Evolutionary conservation across 2,329 filamentous ascomycete genomes (phyloP).

Genomic region (Beauveria sp.): DNA sequence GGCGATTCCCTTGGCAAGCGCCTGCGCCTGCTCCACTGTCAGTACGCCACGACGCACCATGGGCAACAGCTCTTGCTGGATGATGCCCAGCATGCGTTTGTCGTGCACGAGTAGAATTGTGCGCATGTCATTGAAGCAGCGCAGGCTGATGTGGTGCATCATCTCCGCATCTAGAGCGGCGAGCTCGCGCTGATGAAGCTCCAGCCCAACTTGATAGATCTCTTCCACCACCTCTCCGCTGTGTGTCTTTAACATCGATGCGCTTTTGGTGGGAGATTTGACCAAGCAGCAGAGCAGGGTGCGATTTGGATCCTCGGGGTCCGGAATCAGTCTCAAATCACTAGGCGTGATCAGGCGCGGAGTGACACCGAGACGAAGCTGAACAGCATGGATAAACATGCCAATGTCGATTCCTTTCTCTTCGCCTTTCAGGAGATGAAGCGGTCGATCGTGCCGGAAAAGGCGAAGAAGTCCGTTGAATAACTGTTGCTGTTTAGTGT

Average conservation of each 20-base stretch:
- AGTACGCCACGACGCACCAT: conserved; percentile 21
- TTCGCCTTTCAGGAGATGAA: conserved; percentile 30
- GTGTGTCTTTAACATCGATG: conserved; percentile 13
- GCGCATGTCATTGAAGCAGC: conserved; percentile 33
- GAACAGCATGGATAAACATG: conserved; percentile 27
- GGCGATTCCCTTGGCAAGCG: conserved; percentile 21
- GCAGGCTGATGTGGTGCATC: conserved; percentile 26
- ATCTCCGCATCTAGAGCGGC: conserved; percentile 22
- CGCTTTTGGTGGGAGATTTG: background rate
- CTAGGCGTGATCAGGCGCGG: conserved; percentile 26
- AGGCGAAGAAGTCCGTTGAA: conserved; percentile 23
- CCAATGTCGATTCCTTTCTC: conserved; percentile 32
- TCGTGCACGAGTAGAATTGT: conserved; percentile 34
- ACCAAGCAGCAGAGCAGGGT: conserved; percentile 22
- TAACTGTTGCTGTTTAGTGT: conserved; percentile 19
- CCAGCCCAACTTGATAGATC: conserved; percentile 30
- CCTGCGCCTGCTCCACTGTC: conserved; percentile 19
- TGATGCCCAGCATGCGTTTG: conserved; percentile 33
- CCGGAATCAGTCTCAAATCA: conserved; percentile 25
- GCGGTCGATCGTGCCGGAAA: conserved; percentile 21
- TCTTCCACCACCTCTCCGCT: conserved; percentile 23
- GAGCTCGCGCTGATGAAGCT: conserved; percentile 32
- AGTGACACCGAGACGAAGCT: conserved; percentile 21
- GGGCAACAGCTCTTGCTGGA: conserved; percentile 25
- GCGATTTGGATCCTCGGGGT: conserved; percentile 13